Percentiles rank a stretch among this genome's conserved stretches.
Conservation (phyloP, 352 stramenopile genomes). For the Phytopythium sindhum region DNA sequence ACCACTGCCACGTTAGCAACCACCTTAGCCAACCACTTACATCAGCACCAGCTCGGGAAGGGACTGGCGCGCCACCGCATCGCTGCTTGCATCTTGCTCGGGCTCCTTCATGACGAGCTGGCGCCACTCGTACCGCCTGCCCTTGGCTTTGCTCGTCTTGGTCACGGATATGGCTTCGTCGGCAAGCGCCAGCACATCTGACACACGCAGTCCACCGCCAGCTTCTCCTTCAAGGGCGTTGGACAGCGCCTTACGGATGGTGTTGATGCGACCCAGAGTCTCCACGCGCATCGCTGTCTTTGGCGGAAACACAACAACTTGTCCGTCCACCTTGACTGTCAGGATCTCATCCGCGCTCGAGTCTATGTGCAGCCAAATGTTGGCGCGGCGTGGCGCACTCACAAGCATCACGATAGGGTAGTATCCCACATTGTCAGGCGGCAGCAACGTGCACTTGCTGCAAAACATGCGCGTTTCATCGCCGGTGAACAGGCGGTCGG, state of each 20-base stretch:
- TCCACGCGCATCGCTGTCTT: conserved; percentile 43
- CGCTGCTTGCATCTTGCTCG: conserved; percentile 20
- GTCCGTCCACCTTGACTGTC: conserved; percentile 56
- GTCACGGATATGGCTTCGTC: conserved; percentile 45
- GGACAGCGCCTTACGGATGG: conserved; percentile 50
- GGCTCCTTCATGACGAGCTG: conserved; percentile 38
- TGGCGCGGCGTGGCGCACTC: conserved; percentile 33
- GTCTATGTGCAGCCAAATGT: conserved; percentile 72
- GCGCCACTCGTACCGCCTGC: conserved; percentile 40
- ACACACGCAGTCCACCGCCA: conserved; percentile 24
- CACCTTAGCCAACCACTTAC: neutral
- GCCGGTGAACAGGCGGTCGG: conserved; percentile 69
- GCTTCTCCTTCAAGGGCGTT: conserved; percentile 38
- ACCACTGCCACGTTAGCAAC: no score
- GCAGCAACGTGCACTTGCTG: conserved; percentile 74
- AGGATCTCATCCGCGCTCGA: conserved; percentile 42
- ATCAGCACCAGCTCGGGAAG: conserved; percentile 39
- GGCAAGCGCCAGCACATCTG: conserved; percentile 34
- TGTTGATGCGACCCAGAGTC: conserved; percentile 42
- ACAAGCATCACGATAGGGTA: conserved; percentile 58
- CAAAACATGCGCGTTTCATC: conserved; percentile 77
- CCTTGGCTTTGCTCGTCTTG: conserved; percentile 36
- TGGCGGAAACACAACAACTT: conserved; percentile 40
- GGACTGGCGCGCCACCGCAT: conserved; percentile 24
- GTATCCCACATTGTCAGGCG: conserved; percentile 50